Percentiles rank a stretch among this genome's conserved stretches.
Evolutionary conservation across 495 filamentous ascomycete species (phyloP).

Genomic region (Barbatosphaeria neglecta): DNA sequence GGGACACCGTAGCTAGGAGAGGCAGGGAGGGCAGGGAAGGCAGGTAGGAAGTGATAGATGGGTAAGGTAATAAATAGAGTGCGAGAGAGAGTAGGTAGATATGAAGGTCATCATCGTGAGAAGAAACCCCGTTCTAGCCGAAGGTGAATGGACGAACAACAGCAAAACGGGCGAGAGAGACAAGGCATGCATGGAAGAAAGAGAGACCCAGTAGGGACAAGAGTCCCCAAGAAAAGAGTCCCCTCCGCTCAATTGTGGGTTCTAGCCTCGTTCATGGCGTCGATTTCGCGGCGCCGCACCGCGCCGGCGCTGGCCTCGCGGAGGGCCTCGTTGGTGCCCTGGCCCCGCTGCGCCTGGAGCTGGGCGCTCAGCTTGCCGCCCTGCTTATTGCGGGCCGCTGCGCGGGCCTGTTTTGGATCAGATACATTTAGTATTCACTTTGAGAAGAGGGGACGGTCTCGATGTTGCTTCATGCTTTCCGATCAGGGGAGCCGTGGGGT

Average conservation of each 20-base stretch:
- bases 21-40: no score
- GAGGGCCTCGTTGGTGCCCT: slow-evolving; percentile 49
- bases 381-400: slow-evolving; percentile 19
- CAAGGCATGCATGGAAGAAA: neutral
- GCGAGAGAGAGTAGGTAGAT: no score
- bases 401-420: slow-evolving; percentile 30
- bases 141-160: neutral
- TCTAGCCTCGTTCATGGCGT: slow-evolving; percentile 37
- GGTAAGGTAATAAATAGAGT: no score
- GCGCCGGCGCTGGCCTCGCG: slow-evolving; percentile 44
- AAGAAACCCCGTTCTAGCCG: no score
- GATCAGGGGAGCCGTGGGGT: neutral
- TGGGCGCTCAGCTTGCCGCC: slow-evolving; percentile 51
- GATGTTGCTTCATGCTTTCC: no score
- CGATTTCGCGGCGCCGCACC: slow-evolving; percentile 44
- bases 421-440: no score
- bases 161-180: neutral
- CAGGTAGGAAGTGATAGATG: no score
- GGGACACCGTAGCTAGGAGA: no score
- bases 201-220: neutral
- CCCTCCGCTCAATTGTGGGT: slow-evolving; percentile 37
- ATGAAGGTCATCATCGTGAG: no score
- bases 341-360: slow-evolving; percentile 53
- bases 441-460: no score
- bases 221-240: neutral